phyloP scores from a whole-genome alignment of 139 green algal species.

The Limnomonas spitsbergensis region DNA sequence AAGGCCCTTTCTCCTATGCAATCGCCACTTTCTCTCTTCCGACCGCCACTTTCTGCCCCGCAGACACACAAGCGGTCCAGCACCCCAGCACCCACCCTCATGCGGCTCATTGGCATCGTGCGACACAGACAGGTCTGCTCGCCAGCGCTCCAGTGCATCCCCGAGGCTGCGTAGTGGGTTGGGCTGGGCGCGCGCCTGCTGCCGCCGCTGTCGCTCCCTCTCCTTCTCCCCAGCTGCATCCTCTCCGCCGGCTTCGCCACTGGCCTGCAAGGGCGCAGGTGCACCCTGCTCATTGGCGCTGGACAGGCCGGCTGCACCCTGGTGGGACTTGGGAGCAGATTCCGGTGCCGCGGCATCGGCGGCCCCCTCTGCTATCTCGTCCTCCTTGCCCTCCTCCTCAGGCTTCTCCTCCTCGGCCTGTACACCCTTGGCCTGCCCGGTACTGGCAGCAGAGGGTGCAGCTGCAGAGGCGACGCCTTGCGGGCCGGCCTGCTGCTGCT shows the following conservation, averaged over 20 bases:
- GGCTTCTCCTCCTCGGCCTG: constrained; percentile 16
- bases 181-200: constrained; percentile 27
- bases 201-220: constrained; percentile 33
- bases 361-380: neutral
- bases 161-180: constrained; percentile 75
- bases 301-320: constrained; percentile 29
- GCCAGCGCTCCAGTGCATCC: constrained; percentile 76
- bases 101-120: constrained; percentile 54
- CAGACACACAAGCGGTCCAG: too few relatives aligned
- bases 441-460: constrained; percentile 19
- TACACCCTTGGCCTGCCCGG: neutral
- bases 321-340: constrained; percentile 22
- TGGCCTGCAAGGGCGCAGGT: constrained; percentile 18
- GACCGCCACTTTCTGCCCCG: too few relatives aligned
- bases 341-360: constrained; percentile 14
- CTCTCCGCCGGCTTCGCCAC: constrained; percentile 28
- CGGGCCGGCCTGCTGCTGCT: constrained; percentile 47
- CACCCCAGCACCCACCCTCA: too few relatives aligned
- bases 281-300: constrained; percentile 15
- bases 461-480: constrained; percentile 47
- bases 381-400: neutral
- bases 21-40: too few relatives aligned
- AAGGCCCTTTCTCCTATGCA: too few relatives aligned
- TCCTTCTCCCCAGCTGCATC: constrained; percentile 20
- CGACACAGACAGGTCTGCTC: constrained; percentile 58